Percentiles rank a stretch among this genome's conserved stretches.
Conservation (phyloP, 768 basidiomycete genomes). For the Lentinula sp. region DNA sequence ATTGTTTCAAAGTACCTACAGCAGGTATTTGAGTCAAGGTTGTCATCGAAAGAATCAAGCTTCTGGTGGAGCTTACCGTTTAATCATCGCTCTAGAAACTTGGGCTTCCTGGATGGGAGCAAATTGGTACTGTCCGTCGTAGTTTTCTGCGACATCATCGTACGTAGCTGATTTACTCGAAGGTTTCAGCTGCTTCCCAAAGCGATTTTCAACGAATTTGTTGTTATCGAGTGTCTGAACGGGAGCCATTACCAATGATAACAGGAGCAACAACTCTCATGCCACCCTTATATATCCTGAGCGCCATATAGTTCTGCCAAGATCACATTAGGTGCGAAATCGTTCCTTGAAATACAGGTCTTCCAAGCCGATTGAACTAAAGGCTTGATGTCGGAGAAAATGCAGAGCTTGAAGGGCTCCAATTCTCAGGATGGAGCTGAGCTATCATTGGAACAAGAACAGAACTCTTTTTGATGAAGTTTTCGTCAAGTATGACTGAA, state of each 20-base stretch:
- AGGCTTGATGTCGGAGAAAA: constrained; percentile 5
- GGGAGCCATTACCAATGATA: not conserved
- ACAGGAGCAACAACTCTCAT: not conserved
- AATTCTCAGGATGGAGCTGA: not conserved
- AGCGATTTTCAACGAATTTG: not conserved
- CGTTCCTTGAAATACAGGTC: not conserved
- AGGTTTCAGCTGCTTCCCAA: not conserved
- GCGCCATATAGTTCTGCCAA: not conserved
- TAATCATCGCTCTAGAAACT: constrained; percentile 74
- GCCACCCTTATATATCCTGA: not conserved
- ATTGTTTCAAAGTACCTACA: constrained; percentile 66
- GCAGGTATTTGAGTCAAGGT: not conserved
- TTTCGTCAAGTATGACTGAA: not conserved
- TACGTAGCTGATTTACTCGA: not conserved
- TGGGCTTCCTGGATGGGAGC: constrained; percentile 74
- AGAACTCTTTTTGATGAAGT: not conserved
- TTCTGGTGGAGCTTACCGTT: constrained; percentile 34
- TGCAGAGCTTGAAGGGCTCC: not conserved
- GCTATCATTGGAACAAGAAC: not conserved
- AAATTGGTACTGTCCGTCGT: constrained; percentile 60
- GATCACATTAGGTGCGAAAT: not conserved
- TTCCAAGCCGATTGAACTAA: not conserved
- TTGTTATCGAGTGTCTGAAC: not conserved
- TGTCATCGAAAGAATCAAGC: not conserved
- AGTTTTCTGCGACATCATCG: constrained; percentile 43